phyloP scores from a whole-genome alignment of 2,329 filamentous ascomycete species.

The Stagonosporopsis vannaccii region DNA sequence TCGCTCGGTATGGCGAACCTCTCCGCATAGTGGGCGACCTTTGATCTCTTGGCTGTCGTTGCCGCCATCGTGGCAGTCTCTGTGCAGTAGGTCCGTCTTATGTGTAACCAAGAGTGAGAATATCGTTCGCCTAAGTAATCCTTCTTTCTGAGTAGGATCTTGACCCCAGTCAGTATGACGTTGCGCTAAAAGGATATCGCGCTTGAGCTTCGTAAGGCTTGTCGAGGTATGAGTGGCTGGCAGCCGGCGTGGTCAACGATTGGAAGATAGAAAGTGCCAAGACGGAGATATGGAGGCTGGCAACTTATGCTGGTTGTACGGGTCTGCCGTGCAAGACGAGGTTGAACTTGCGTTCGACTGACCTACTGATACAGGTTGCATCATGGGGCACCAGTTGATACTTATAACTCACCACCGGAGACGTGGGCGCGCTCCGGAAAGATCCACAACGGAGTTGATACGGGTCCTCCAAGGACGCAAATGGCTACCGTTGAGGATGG shows the following conservation, averaged over 20 bases:
- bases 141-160: conserved; percentile 27
- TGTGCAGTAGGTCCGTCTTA: conserved; percentile 17
- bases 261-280: conserved; percentile 2
- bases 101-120: conserved; percentile 27
- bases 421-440: conserved; percentile 5
- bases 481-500: conserved; percentile 18
- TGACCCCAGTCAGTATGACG: conserved; percentile 41
- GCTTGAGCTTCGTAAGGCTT: conserved; percentile 23
- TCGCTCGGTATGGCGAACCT: conserved; percentile 78
- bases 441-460: conserved; percentile 11
- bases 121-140: conserved; percentile 32
- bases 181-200: conserved; percentile 27
- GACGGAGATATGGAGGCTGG: conserved; percentile 10
- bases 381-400: conserved; percentile 15
- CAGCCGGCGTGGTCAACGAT: conserved; percentile 25
- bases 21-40: conserved; percentile 50
- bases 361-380: conserved; percentile 5
- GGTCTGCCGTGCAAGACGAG: conserved; percentile 1
- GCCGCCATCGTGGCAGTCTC: conserved; percentile 51
- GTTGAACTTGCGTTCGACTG: conserved; percentile 16
- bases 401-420: conserved; percentile 11
- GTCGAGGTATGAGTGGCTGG: conserved; percentile 19
- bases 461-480: conserved; percentile 12
- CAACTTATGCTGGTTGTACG: conserved; percentile 4
- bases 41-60: conserved; percentile 51